phyloP scores from a whole-genome alignment of 192 early-diverging fungal species.

The Backusella morwellensis region DNA sequence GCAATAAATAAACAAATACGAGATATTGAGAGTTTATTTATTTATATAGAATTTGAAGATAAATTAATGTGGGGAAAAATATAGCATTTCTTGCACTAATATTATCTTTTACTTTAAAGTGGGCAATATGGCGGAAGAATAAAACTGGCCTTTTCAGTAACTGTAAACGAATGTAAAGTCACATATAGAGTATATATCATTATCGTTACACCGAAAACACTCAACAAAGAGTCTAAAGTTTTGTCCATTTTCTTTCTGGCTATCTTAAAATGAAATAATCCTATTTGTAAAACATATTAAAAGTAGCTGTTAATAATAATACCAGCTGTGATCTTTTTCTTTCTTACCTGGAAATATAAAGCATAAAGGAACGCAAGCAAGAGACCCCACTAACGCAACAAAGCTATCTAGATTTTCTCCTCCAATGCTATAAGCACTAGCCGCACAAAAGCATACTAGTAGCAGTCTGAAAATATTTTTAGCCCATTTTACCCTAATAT shows the following conservation, averaged over 20 bases:
- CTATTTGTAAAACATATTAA: background rate
- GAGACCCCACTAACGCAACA: slow-evolving; percentile 81
- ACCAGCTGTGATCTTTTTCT: background rate
- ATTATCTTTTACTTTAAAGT: background rate
- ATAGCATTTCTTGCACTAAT: no score
- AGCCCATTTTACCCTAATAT: slow-evolving; percentile 60
- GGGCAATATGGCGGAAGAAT: background rate
- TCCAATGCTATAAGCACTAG: slow-evolving; percentile 62
- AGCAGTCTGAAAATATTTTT: slow-evolving; percentile 68
- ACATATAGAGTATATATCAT: slow-evolving; percentile 68
- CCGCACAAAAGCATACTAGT: slow-evolving; percentile 59
- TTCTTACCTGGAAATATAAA: slow-evolving; percentile 75
- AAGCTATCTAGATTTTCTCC: slow-evolving; percentile 78
- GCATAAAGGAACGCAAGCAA: slow-evolving; percentile 67
- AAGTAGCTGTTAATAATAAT: background rate
- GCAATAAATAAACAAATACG: no score
- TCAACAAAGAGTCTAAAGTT: slow-evolving; percentile 39
- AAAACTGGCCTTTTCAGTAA: background rate
- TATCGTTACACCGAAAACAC: slow-evolving; percentile 52
- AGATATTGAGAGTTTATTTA: no score
- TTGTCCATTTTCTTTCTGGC: slow-evolving; percentile 43
- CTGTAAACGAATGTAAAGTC: background rate
- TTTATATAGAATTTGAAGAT: no score
- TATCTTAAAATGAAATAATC: slow-evolving; percentile 69
- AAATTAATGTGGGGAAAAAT: no score